Percentiles rank a stretch among this genome's conserved stretches.
Evolutionary conservation across 129 eudicot genomes (phyloP).

Genomic region (Helichrysum umbraculigerum): DNA sequence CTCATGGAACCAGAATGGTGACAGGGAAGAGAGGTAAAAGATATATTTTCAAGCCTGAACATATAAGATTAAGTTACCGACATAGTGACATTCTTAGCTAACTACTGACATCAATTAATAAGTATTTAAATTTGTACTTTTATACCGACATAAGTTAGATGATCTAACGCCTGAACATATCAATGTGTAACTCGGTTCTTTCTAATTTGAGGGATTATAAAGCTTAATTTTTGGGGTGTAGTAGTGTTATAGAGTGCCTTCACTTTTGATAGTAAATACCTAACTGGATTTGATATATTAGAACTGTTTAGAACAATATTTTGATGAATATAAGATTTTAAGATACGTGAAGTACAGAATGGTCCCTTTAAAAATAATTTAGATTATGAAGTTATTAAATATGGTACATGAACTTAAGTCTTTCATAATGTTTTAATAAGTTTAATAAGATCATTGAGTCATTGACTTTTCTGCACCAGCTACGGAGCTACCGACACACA

Average conservation of each 20-base stretch:
- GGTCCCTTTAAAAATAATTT: background rate
- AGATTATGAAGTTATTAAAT: background rate
- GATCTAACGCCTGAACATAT: conserved; percentile 17
- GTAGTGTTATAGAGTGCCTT: background rate
- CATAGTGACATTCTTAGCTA: no score
- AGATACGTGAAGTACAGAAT: background rate
- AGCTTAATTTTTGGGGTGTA: background rate
- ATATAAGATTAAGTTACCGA: no score
- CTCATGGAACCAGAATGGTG: no score
- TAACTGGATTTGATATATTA: background rate
- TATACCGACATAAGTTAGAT: conserved; percentile 20
- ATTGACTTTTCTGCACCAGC: background rate
- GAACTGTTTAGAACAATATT: background rate
- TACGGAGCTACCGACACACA: background rate
- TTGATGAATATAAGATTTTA: no score
- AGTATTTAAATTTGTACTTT: no score
- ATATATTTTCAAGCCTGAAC: no score
- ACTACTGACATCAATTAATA: no score
- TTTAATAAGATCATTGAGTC: background rate
- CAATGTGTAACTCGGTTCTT: background rate
- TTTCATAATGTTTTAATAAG: no score
- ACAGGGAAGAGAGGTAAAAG: no score
- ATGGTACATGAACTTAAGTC: no score
- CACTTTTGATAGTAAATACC: background rate
- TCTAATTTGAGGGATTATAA: background rate